Percentiles rank a stretch among this genome's conserved stretches.
Evolutionary conservation across 2,329 filamentous ascomycete genomes (phyloP).

Genomic region (Dryadomyces sulphureus): DNA sequence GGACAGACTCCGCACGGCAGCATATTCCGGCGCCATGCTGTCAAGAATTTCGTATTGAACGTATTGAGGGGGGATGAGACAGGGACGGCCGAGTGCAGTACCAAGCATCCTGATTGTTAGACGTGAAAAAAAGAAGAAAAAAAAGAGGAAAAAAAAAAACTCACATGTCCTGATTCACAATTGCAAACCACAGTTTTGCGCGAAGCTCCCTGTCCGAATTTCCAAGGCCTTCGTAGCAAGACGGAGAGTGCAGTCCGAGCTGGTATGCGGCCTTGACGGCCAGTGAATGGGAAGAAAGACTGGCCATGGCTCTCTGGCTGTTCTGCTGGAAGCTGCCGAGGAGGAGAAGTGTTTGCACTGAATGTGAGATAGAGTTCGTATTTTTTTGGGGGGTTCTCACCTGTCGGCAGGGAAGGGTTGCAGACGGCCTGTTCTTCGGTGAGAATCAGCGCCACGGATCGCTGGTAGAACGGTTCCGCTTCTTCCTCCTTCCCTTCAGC

Average conservation of each 20-base stretch:
- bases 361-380: too few relatives aligned
- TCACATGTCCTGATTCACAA: not conserved
- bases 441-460: too few relatives aligned
- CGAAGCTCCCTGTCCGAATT: not conserved
- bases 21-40: not conserved
- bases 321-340: not conserved
- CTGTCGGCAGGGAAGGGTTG: not conserved
- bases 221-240: not conserved
- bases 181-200: not conserved
- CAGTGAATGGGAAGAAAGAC: not conserved
- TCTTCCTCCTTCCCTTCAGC: too few relatives aligned
- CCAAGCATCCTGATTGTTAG: not conserved
- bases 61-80: not conserved
- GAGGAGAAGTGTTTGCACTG: not conserved
- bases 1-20: too few relatives aligned
- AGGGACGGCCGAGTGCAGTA: not conserved
- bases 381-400: not conserved
- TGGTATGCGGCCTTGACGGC: not conserved
- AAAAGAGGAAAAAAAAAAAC: not conserved
- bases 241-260: not conserved
- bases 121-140: not conserved
- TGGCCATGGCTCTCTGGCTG: not conserved
- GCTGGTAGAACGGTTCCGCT: too few relatives aligned
- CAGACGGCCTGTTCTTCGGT: too few relatives aligned
- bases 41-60: not conserved